Percentiles rank a stretch among this genome's conserved stretches.
Conservation (phyloP, 495 filamentous ascomycete genomes). For the Rhypophila decipiens region DNA sequence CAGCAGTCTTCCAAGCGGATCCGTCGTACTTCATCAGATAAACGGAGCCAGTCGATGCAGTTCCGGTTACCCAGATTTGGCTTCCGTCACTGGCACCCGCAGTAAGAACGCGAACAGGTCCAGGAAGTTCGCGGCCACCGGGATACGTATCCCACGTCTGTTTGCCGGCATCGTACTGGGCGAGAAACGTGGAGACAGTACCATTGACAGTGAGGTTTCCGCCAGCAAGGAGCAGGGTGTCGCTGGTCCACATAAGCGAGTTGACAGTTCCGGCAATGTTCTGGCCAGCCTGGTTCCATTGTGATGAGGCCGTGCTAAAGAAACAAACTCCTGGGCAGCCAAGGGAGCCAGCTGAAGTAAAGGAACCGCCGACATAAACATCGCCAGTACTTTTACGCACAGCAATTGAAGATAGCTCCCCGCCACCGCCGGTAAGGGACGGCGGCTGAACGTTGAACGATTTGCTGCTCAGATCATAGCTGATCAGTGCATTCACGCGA, state of each 20-base stretch:
- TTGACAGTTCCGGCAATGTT: conserved; percentile 62
- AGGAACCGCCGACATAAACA: conserved; percentile 81
- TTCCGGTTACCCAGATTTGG: conserved; percentile 76
- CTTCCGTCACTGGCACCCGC: conserved; percentile 60
- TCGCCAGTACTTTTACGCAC: conserved; percentile 58
- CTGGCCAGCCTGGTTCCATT: conserved; percentile 73
- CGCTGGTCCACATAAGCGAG: conserved; percentile 66
- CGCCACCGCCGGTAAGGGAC: conserved; percentile 57
- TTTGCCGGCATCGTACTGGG: conserved; percentile 61
- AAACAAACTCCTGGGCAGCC: conserved; percentile 76
- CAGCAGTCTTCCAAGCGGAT: conserved; percentile 45
- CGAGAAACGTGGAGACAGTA: conserved; percentile 56
- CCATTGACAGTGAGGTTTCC: conserved; percentile 66
- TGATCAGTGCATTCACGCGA: conserved; percentile 64
- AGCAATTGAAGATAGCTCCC: conserved; percentile 68
- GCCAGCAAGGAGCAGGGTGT: conserved; percentile 62
- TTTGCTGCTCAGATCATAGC: conserved; percentile 64
- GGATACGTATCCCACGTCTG: conserved; percentile 59
- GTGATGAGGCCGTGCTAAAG: conserved; percentile 56
- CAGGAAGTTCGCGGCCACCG: conserved; percentile 64
- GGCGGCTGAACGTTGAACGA: conserved; percentile 64
- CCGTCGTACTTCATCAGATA: conserved; percentile 76
- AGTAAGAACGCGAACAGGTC: conserved; percentile 68
- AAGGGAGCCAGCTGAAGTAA: conserved; percentile 73
- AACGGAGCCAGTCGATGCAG: conserved; percentile 54